These are phyloP conservation scores for Hymenoscyphus fraxineus DNA, from an alignment of 2,329 filamentous ascomycete genomes.

Conservation along the genomic window DNA sequence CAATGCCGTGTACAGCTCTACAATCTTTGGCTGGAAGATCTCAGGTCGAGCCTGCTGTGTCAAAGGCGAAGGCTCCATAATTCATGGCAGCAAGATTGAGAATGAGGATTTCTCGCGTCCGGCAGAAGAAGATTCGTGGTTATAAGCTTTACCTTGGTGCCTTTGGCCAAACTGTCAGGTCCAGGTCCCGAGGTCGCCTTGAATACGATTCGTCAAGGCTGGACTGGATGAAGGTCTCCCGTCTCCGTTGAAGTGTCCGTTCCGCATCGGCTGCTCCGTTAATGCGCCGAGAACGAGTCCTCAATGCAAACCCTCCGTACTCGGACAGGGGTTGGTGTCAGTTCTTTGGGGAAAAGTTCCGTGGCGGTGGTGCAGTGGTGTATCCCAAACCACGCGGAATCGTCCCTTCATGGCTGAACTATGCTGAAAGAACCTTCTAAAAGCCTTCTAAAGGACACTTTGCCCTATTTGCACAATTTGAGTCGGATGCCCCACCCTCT, in stretches of 20 bases:
- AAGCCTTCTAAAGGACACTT: too few species aligned
- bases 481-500: too few species aligned
- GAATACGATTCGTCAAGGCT: not conserved
- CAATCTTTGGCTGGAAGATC: conserved; percentile 90
- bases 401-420: too few species aligned
- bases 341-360: too few species aligned
- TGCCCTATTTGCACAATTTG: too few species aligned
- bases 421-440: too few species aligned
- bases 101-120: not conserved
- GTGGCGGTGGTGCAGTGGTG: too few species aligned
- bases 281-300: not conserved
- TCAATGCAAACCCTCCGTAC: too few species aligned
- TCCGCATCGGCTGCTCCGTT: not conserved
- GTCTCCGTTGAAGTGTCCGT: not conserved
- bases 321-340: too few species aligned
- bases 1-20: conserved; percentile 79
- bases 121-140: conserved; percentile 1
- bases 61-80: conserved; percentile 86
- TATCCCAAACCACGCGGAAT: too few species aligned
- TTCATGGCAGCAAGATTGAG: conserved; percentile 30
- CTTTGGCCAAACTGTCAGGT: conserved; percentile 6
- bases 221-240: not conserved
- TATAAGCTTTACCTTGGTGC: conserved; percentile 7
- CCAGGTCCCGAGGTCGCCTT: too few species aligned
- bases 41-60: conserved; percentile 89